Conservation (phyloP, 2,329 filamentous ascomycete genomes). For the Exophiala sp. region DNA sequence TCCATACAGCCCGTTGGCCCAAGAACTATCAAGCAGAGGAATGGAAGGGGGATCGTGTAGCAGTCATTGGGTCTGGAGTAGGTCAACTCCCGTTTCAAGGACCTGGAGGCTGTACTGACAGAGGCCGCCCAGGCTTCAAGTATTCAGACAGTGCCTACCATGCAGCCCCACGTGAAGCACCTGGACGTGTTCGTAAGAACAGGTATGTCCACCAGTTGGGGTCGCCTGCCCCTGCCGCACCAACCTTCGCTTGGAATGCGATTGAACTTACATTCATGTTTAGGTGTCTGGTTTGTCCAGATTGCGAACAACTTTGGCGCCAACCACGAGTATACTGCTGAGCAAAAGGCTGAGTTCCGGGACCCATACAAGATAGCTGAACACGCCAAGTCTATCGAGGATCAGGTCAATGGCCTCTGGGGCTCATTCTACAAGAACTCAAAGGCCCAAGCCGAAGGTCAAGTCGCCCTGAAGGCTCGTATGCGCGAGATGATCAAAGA, state of each 20-base stretch:
- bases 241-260: background rate
- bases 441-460: slow-evolving; percentile 39
- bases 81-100: slow-evolving; percentile 23
- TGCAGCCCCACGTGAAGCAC: slow-evolving; percentile 47
- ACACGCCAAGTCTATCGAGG: slow-evolving; percentile 46
- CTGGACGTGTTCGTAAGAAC: slow-evolving; percentile 48
- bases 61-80: slow-evolving; percentile 45
- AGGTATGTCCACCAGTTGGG: slow-evolving; percentile 23
- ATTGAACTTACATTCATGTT: background rate
- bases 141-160: slow-evolving; percentile 46
- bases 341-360: slow-evolving; percentile 40
- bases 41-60: slow-evolving; percentile 43
- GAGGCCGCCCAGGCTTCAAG: slow-evolving; percentile 29
- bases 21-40: slow-evolving; percentile 43
- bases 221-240: background rate
- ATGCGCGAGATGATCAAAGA: slow-evolving; percentile 54
- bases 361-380: slow-evolving; percentile 42
- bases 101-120: background rate
- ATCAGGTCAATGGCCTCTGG: slow-evolving; percentile 49
- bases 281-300: slow-evolving; percentile 36
- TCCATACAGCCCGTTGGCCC: slow-evolving; percentile 44
- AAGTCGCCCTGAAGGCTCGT: slow-evolving; percentile 39
- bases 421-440: slow-evolving; percentile 44
- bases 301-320: slow-evolving; percentile 46
- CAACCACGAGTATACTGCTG: slow-evolving; percentile 43